Base-by-base conservation (phyloP, 2,329 filamentous ascomycete species). In the Sordariomycetes sp. region DNA sequence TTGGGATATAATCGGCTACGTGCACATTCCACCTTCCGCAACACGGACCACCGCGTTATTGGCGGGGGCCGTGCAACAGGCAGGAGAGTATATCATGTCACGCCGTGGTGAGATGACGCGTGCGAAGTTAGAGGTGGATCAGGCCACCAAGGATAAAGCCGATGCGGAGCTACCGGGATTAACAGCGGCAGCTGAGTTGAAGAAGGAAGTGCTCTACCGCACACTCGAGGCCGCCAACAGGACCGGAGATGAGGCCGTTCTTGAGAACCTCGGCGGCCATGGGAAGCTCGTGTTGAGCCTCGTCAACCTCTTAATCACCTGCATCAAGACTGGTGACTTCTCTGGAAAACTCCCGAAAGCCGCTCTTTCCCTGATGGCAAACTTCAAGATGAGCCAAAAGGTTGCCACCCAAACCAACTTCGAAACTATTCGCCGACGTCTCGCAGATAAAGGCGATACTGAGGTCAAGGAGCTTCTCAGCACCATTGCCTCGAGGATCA, bases 321-420 rank as follows among this genome's bases (percentile, higher is more conserved):
- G 76, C 59, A 77, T 78, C 60, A 77, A 78, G 60, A 68, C 70
- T 2, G 69, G 72, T 54, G 78, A 82, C 62, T 80, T 76, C 62
- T 74, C 73, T 32, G 76, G 78, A 7, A 74, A 76, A 60, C 66
- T 81, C 15, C 74, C 78, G n/a, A 79, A 79, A 61, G 74, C 76
- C 20, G 68, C 80, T n/a, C 71, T 84, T 20, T 72, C 79, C 55
- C 74, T 88, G 35, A 77, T 89, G 66, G 77, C 82, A 5, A 71
- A 77, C 57, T 82, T 83, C 59, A 82, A 78, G 39, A 85, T 84
- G 59, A 76, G 84, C 50, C 81, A 76, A 54, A 80, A 77, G 61
- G 81, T 82, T 39, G 70, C 83, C 50, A 79, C 84, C 61, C 83
- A 79, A 60, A 79, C 82, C 48, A 87, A 87, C 64, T 79, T 90